Conservation (phyloP, 257 asterid genomes). For the Nicotiana obtusifolia region DNA sequence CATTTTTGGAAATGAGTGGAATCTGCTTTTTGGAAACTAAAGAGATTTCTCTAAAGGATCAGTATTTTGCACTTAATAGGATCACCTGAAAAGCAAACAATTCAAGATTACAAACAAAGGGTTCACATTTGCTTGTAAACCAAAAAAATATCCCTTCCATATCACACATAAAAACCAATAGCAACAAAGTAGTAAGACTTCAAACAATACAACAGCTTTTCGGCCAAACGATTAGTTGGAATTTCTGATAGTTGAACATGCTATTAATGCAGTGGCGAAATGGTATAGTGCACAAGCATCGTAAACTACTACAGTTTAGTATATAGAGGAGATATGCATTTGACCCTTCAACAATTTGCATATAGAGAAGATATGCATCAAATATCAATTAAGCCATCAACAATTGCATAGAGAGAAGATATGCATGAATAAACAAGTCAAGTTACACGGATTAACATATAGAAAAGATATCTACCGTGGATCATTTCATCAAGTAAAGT, state of each 20-base stretch:
- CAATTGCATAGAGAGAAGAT: no score
- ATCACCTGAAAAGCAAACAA: neutral
- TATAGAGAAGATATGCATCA: no score
- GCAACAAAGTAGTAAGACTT: neutral
- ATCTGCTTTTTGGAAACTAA: neutral
- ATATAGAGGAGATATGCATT: no score
- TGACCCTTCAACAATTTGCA: no score
- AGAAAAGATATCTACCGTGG: no score
- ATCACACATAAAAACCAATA: neutral
- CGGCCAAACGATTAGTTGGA: neutral
- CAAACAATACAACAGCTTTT: neutral
- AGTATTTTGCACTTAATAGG: neutral
- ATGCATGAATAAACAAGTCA: no score
- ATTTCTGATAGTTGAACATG: neutral
- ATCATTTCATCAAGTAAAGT: no score
- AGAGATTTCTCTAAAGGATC: neutral
- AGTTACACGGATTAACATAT: no score
- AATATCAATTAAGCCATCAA: no score
- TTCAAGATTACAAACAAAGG: neutral
- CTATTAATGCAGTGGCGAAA: neutral
- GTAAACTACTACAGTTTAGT: no score
- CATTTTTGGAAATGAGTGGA: constrained; percentile 32
- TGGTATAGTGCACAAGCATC: neutral
- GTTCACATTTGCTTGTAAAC: neutral
- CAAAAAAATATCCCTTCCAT: neutral